Evolutionary conservation across 371 early-diverging fungal genomes (phyloP), one percentile per base, ranked within the genome.

Genomic region (Mucor irregularis): DNA sequence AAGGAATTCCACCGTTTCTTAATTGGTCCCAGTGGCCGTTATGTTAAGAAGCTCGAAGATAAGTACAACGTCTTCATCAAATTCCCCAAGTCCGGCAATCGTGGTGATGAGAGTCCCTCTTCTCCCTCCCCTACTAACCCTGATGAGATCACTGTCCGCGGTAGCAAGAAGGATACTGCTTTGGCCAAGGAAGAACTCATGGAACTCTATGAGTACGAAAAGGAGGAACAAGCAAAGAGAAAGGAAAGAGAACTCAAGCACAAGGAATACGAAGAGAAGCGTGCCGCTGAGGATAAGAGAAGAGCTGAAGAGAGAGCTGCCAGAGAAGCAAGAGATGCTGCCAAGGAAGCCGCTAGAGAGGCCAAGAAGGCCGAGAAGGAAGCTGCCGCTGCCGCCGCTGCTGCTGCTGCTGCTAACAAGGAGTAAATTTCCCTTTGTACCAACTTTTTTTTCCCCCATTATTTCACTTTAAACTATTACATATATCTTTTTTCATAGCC

Each of bases 1-100:
- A 71, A 72, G 25, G 78, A 79, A 51, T 84, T 82, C 68, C 92
- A 93, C 68, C 80, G 82, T 45, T 76, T 83, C 52, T 73, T 93
- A 52, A 92, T 93, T 66, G 93, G 93, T 39, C 60, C 80, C 38
- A 82, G 78, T 57, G 93, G 93, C 26, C 80, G 81, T 45, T 90
- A 88, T 67, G 92, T 90, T 43, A 82, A 83, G 65, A 86, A 89
- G 33, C 72, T 93, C 29, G 92, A 91, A 64, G 91, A 91, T 47
- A 92, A 88, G 61, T 91, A 92, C 60, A 76, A 74, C 21, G 92
- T 92, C 34, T 78, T 79, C 49, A 84, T 93, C 55, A 75, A 82
- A 56, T 93, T 92, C 81, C 91, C 92, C 14, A 73, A 68, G 40
- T 71, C 68, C 19, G 49, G 49, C 11, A 75, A 69, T 33, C 80